A percentile compares a stretch with the other conserved stretches of the same genome.
phyloP scores from a whole-genome alignment of 2,329 filamentous ascomycete genomes.

The Drechslerella dactyloides region DNA sequence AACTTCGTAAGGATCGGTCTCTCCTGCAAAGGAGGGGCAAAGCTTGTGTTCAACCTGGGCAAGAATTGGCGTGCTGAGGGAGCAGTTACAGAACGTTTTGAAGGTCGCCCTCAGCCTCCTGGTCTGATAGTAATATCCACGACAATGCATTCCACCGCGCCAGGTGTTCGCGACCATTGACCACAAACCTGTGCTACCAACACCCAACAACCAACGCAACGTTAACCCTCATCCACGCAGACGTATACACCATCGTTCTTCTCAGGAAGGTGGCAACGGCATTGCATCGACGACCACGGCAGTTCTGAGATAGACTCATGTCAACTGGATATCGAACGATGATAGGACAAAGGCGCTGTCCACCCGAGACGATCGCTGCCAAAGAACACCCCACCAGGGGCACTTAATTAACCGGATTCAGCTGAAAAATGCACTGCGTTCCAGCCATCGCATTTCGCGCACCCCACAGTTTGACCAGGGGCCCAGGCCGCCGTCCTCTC shows the following conservation, averaged over 20 bases:
- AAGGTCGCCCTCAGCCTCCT: not conserved
- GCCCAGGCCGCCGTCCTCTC: conserved; percentile 31
- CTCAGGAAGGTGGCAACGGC: not conserved
- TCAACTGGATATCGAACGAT: conserved; percentile 19
- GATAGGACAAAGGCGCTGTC: conserved; percentile 36
- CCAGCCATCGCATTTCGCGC: conserved; percentile 49
- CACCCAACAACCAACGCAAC: conserved; percentile 8
- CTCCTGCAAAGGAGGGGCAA: conserved; percentile 12
- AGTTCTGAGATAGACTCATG: conserved; percentile 28
- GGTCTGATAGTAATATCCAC: not conserved
- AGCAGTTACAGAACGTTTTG: not conserved
- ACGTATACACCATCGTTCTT: too few relatives aligned
- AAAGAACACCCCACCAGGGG: conserved; percentile 26
- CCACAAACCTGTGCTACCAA: conserved; percentile 16
- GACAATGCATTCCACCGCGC: conserved; percentile 6
- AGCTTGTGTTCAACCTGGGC: conserved; percentile 34
- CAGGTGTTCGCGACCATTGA: conserved; percentile 21
- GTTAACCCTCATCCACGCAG: not conserved
- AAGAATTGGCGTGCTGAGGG: not conserved
- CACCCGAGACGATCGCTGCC: conserved; percentile 16
- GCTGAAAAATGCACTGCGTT: conserved; percentile 42
- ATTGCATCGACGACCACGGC: not conserved
- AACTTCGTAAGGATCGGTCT: not conserved
- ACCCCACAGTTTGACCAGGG: conserved; percentile 37
- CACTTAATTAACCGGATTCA: conserved; percentile 52